Percentiles rank a stretch among this genome's conserved stretches.
phyloP scores from a whole-genome alignment of 257 asterid genomes.

The Gentiana straminea region DNA sequence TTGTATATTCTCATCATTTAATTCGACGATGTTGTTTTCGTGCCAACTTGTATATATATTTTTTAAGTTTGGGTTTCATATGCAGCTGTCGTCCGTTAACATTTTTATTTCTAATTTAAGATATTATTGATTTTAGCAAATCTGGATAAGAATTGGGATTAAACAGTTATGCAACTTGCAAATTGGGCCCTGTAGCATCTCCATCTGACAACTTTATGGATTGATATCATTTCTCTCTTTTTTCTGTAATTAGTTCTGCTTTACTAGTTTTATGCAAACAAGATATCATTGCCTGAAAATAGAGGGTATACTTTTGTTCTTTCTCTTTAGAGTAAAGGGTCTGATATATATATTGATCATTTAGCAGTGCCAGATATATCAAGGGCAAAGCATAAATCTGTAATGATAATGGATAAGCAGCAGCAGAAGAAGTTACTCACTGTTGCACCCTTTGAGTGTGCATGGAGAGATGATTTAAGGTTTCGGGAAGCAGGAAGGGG shows the following conservation, averaged over 20 bases:
- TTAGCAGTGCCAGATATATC: conserved; percentile 4
- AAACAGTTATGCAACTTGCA: conserved; percentile 30
- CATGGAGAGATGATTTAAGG: conserved; percentile 80
- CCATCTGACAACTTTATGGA: background rate
- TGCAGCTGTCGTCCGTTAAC: background rate
- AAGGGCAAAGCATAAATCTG: conserved; percentile 10
- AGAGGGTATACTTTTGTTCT: background rate
- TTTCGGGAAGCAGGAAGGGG: conserved; percentile 97
- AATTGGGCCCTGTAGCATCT: conserved; percentile 8
- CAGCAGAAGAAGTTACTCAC: conserved; percentile 66
- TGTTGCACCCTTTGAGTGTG: conserved; percentile 94
- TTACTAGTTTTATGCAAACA: no score
- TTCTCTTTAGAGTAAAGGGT: no score
- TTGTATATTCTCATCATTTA: background rate
- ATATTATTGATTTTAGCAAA: conserved; percentile 1
- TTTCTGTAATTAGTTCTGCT: no score
- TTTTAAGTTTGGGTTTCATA: background rate
- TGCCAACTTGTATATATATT: background rate
- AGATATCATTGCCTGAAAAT: background rate
- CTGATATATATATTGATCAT: background rate
- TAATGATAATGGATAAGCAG: conserved; percentile 40
- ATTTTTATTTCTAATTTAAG: conserved; percentile 1
- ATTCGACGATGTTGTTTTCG: background rate
- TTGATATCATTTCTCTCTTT: background rate
- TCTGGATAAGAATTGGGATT: conserved; percentile 35